Conservation (phyloP, 2,329 filamentous ascomycete genomes). For the Hypoxylon rubiginosum region DNA sequence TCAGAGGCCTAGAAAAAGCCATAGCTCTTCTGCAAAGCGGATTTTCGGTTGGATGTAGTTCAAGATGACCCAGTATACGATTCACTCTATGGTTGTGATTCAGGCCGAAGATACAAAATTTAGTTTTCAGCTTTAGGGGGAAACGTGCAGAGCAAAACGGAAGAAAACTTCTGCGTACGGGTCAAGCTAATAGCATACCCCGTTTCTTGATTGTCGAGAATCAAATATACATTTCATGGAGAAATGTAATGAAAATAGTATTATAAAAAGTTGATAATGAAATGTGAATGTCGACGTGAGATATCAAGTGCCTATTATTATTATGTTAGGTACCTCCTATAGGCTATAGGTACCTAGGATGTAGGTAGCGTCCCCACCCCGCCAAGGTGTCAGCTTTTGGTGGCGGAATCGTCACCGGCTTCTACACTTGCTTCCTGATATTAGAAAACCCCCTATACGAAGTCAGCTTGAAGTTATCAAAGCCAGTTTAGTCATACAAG, state of each 20-base stretch:
- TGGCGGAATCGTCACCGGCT: conserved; percentile 10
- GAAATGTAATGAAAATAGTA: neutral
- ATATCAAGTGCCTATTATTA: neutral
- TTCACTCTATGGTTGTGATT: neutral
- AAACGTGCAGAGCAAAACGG: neutral
- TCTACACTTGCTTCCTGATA: neutral
- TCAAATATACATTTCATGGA: too few relatives aligned
- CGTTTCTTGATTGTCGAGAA: too few relatives aligned
- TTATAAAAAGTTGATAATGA: neutral
- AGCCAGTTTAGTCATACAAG: neutral
- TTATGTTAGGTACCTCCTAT: too few relatives aligned
- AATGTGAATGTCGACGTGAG: neutral
- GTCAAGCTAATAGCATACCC: too few relatives aligned
- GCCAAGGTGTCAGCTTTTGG: conserved; percentile 30
- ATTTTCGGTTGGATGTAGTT: neutral
- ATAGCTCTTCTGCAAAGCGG: neutral
- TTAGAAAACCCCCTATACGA: neutral
- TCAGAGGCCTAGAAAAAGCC: conserved; percentile 8
- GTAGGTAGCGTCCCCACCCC: conserved; percentile 28
- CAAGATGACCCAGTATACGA: neutral
- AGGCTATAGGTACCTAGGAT: too few relatives aligned
- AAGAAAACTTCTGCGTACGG: too few relatives aligned
- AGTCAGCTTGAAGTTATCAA: too few relatives aligned
- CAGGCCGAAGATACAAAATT: neutral
- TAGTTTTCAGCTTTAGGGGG: neutral